phyloP scores from a whole-genome alignment of 2,329 filamentous ascomycete genomes.

The Pseudopyricularia cyperi region DNA sequence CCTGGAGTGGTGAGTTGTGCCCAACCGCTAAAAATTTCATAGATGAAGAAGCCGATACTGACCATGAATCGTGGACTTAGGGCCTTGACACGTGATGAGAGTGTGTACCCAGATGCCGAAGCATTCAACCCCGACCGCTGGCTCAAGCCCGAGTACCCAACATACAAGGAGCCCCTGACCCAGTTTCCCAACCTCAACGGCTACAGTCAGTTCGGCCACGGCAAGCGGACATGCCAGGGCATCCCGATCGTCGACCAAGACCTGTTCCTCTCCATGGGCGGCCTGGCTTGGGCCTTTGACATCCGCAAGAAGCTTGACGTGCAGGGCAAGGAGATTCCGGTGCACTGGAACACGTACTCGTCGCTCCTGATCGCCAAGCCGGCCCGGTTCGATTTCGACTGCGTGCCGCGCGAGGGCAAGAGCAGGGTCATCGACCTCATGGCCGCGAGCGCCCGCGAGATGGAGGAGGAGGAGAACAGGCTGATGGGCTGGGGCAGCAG shows the following conservation, averaged over 20 bases:
- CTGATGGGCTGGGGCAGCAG: neutral
- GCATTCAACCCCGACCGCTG: conserved; percentile 26
- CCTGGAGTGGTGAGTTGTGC: conserved; percentile 30
- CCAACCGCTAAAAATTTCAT: neutral
- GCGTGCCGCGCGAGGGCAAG: conserved; percentile 12
- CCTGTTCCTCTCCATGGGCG: conserved; percentile 24
- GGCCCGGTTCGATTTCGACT: conserved; percentile 23
- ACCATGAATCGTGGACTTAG: conserved; percentile 9
- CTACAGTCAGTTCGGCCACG: conserved; percentile 37
- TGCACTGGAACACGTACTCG: conserved; percentile 30
- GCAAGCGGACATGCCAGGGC: conserved; percentile 33
- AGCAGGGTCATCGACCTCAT: neutral
- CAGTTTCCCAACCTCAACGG: conserved; percentile 24
- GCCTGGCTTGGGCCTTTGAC: conserved; percentile 38
- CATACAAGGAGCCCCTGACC: conserved; percentile 24
- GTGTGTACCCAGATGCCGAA: conserved; percentile 22
- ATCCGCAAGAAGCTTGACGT: conserved; percentile 25
- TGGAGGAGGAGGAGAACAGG: conserved; percentile 1
- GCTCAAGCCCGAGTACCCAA: conserved; percentile 22
- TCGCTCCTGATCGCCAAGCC: conserved; percentile 31
- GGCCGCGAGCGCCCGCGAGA: conserved; percentile 1
- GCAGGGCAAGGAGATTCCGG: conserved; percentile 25
- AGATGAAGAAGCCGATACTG: neutral
- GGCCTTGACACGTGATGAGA: conserved; percentile 31
- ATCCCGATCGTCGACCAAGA: conserved; percentile 26